These are phyloP conservation scores for Daldinia decipiens DNA, from an alignment of 495 filamentous ascomycete species.

Conservation along the genomic window DNA sequence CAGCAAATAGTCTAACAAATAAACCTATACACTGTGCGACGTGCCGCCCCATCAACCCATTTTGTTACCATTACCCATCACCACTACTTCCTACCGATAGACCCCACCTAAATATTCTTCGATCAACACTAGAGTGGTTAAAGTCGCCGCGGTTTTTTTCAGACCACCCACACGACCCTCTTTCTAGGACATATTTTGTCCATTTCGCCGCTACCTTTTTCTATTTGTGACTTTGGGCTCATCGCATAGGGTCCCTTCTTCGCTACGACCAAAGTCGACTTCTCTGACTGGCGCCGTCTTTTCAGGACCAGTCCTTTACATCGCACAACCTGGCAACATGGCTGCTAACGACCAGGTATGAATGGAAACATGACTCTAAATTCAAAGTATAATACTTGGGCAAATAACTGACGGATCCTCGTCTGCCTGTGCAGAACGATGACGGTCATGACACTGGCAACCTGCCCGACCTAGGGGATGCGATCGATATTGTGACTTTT, in stretches of 20 bases:
- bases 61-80: conserved; percentile 36
- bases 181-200: conserved; percentile 35
- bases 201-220: conserved; percentile 24
- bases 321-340: conserved; percentile 37
- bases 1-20: conserved; percentile 28
- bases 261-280: conserved; percentile 26
- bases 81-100: conserved; percentile 44
- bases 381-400: conserved; percentile 8
- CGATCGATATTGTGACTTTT: conserved; percentile 82
- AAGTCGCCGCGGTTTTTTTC: conserved; percentile 47
- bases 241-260: conserved; percentile 16
- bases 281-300: conserved; percentile 32
- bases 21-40: conserved; percentile 41
- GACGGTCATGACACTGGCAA: conserved; percentile 41
- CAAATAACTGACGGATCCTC: conserved; percentile 16
- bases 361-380: conserved; percentile 17
- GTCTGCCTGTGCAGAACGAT: conserved; percentile 39
- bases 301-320: conserved; percentile 30
- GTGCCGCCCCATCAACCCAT: conserved; percentile 29
- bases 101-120: conserved; percentile 47
- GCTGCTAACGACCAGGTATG: conserved; percentile 48
- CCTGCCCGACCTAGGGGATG: conserved; percentile 66
- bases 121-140: conserved; percentile 50
- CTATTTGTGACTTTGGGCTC: conserved; percentile 28
- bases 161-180: conserved; percentile 47